phyloP scores from a whole-genome alignment of 2,329 filamentous ascomycete genomes.

The Plectosphaerella cucumerina region DNA sequence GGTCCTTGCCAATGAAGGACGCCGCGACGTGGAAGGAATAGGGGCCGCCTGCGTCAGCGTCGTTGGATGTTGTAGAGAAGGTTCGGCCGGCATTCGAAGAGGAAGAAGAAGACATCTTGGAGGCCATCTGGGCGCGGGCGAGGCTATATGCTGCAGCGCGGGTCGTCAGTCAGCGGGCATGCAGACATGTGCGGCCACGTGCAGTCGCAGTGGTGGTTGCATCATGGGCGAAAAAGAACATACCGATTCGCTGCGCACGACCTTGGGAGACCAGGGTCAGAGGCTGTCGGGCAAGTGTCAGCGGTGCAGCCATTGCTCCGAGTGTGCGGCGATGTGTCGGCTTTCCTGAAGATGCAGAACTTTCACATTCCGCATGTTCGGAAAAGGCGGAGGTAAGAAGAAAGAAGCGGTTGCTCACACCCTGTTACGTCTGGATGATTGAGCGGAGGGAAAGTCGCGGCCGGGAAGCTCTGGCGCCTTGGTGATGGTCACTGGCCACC shows the following conservation, averaged over 20 bases:
- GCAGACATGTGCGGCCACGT: neutral
- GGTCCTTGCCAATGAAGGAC: conserved; percentile 71
- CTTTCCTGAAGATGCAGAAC: neutral
- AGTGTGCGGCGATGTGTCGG: neutral
- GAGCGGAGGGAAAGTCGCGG: too few species aligned
- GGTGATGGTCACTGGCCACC: too few species aligned
- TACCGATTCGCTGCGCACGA: neutral
- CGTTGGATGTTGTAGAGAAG: neutral
- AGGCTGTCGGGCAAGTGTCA: neutral
- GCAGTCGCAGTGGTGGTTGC: neutral
- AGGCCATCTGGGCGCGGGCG: neutral
- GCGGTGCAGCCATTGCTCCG: conserved; percentile 4
- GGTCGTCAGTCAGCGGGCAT: neutral
- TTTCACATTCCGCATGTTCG: neutral
- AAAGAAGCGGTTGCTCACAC: too few species aligned
- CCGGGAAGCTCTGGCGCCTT: too few species aligned
- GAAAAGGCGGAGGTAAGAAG: too few species aligned
- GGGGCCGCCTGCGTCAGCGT: neutral
- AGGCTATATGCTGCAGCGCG: neutral
- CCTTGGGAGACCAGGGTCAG: neutral
- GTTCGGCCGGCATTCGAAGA: neutral
- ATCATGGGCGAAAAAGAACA: neutral
- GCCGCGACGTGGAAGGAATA: conserved; percentile 70
- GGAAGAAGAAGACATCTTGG: neutral
- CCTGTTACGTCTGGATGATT: too few species aligned